These are phyloP conservation scores for Hibiscus tridactylites DNA, from an alignment of 345 rosid species.

Conservation along the genomic window DNA sequence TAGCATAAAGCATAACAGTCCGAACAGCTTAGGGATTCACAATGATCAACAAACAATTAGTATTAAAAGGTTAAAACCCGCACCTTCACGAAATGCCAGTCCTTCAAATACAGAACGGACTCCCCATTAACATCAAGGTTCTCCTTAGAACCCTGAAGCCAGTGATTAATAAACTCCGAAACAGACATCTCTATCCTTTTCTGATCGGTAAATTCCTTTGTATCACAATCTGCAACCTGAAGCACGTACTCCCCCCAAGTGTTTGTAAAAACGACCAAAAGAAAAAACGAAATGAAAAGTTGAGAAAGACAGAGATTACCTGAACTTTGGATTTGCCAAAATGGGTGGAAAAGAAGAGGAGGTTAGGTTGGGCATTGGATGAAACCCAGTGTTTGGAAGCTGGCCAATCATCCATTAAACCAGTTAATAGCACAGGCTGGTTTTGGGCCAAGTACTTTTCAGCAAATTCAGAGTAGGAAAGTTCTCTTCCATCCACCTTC, in stretches of 20 bases:
- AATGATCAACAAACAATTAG: neutral
- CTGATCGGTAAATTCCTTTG: conserved; percentile 76
- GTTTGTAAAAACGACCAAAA: neutral
- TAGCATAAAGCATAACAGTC: neutral
- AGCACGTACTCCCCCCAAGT: neutral
- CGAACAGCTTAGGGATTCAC: neutral
- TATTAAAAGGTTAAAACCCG: neutral
- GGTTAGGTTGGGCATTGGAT: conserved; percentile 46
- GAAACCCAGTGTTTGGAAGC: conserved; percentile 77
- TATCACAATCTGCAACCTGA: conserved; percentile 82
- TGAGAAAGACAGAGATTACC: conserved; percentile 24
- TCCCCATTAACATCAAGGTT: conserved; percentile 15
- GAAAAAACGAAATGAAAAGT: neutral
- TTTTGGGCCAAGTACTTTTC: conserved; percentile 57
- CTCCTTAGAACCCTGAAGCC: conserved; percentile 27
- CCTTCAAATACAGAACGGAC: conserved; percentile 69
- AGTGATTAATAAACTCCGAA: conserved; percentile 45
- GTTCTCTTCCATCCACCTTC: conserved; percentile 54
- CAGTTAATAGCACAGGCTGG: conserved; percentile 63
- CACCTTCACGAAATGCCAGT: conserved; percentile 95
- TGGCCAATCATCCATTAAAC: conserved; percentile 74
- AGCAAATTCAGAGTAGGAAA: conserved; percentile 55
- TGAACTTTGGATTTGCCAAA: conserved; percentile 76
- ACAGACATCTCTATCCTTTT: conserved; percentile 79
- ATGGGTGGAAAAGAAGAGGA: conserved; percentile 50